These are phyloP conservation scores for Firmiana major DNA, from an alignment of 345 rosid genomes.

Conservation along the genomic window DNA sequence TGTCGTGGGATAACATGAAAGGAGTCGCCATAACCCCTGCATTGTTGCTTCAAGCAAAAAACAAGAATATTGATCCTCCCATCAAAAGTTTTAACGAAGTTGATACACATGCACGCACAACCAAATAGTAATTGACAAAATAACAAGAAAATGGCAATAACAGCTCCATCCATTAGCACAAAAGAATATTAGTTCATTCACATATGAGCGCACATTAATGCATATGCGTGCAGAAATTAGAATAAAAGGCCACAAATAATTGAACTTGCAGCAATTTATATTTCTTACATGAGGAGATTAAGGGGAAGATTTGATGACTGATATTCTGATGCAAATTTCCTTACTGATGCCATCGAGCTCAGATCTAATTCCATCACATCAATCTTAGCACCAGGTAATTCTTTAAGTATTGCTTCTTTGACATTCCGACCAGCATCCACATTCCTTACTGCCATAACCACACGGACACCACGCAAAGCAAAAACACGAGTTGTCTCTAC, in stretches of 20 bases:
- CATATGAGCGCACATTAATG: neutral
- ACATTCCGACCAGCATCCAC: constrained; percentile 49
- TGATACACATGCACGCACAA: neutral
- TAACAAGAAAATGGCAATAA: neutral
- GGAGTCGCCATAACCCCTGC: constrained; percentile 45
- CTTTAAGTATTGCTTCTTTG: constrained; percentile 49
- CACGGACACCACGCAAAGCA: constrained; percentile 68
- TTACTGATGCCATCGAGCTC: constrained; percentile 60
- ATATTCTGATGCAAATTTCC: constrained; percentile 48
- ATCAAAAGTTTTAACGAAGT: neutral
- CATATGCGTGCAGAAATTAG: neutral
- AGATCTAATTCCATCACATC: constrained; percentile 80
- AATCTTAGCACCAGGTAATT: constrained; percentile 51
- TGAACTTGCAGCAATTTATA: neutral
- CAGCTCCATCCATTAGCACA: neutral
- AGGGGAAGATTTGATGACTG: constrained; percentile 38
- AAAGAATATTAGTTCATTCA: neutral
- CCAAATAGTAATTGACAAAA: neutral
- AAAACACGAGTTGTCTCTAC: constrained; percentile 67
- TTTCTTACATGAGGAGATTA: constrained; percentile 48
- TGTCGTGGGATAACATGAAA: constrained; percentile 43
- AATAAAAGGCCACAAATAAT: neutral
- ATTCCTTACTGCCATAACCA: constrained; percentile 67
- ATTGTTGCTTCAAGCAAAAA: constrained; percentile 34
- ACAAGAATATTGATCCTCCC: constrained; percentile 2